phyloP scores from a whole-genome alignment of 805 yeast species.

The Saccharomyces kudriavzevii region DNA sequence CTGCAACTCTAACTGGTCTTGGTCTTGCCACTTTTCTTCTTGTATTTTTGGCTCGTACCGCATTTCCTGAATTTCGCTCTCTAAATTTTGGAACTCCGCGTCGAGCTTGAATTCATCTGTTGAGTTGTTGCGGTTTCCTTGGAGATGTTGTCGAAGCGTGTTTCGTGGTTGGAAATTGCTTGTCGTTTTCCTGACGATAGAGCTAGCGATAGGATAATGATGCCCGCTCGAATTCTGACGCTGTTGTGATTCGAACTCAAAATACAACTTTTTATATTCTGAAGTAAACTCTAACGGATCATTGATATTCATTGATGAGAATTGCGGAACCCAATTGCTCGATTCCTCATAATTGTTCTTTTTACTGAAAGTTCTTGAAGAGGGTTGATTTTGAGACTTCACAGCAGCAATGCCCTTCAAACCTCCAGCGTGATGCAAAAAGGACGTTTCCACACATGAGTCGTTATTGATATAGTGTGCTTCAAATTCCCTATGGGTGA shows the following conservation, averaged over 20 bases:
- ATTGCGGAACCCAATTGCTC: slow-evolving; percentile 18
- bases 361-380: not conserved
- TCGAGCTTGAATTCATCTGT: slow-evolving; percentile 11
- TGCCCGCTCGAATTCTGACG: not conserved
- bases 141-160: not conserved
- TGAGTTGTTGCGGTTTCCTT: not conserved
- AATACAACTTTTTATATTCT: slow-evolving; percentile 24
- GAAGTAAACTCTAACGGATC: slow-evolving; percentile 27
- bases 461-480: not conserved
- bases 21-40: slow-evolving; percentile 3
- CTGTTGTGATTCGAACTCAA: slow-evolving; percentile 14
- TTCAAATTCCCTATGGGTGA: not conserved
- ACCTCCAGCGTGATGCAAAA: not conserved
- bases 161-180: not conserved
- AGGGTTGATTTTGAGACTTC: not conserved
- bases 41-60: not conserved
- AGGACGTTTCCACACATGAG: not conserved
- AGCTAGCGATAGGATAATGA: not conserved
- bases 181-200: not conserved
- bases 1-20: slow-evolving; percentile 22
- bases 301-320: slow-evolving; percentile 20
- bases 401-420: not conserved
- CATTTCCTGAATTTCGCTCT: slow-evolving; percentile 13
- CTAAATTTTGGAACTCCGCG: slow-evolving; percentile 19
- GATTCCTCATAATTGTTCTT: slow-evolving; percentile 1